These are phyloP conservation scores for Neonectria hederae DNA, from an alignment of 2,329 filamentous ascomycete species.

Conservation along the genomic window DNA sequence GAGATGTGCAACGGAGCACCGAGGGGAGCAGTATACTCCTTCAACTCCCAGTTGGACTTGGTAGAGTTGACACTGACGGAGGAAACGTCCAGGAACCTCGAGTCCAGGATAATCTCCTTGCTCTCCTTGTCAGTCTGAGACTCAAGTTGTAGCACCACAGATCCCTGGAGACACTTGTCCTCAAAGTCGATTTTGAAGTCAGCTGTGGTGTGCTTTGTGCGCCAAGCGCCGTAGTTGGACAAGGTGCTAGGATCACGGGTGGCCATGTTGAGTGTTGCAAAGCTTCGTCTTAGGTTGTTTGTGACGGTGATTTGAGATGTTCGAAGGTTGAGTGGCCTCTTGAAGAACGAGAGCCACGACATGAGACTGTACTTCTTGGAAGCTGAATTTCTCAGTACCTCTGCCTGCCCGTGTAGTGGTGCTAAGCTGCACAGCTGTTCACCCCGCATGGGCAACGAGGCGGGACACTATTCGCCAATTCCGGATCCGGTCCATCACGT, in stretches of 20 bases:
- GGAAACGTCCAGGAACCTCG: constrained; percentile 81
- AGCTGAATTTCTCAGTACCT: constrained; percentile 9
- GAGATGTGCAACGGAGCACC: constrained; percentile 75
- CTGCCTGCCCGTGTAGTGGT: not conserved
- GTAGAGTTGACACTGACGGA: constrained; percentile 75
- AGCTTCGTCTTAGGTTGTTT: constrained; percentile 40
- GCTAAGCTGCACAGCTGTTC: constrained; percentile 1
- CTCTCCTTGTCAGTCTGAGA: constrained; percentile 78
- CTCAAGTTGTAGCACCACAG: constrained; percentile 79
- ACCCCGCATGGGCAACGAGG: constrained; percentile 3
- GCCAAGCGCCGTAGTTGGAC: constrained; percentile 90
- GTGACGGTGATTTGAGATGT: constrained; percentile 36
- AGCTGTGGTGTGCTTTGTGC: constrained; percentile 83
- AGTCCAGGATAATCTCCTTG: constrained; percentile 85
- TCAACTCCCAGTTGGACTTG: constrained; percentile 73
- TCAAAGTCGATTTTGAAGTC: constrained; percentile 87
- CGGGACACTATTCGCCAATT: constrained; percentile 11
- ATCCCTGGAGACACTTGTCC: constrained; percentile 78
- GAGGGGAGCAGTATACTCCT: constrained; percentile 76
- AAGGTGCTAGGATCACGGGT: constrained; percentile 86
- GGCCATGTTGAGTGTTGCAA: constrained; percentile 47
- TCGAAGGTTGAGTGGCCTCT: constrained; percentile 39
- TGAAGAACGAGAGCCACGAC: constrained; percentile 43
- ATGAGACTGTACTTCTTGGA: constrained; percentile 23
- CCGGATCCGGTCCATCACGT: constrained; percentile 11